A percentile compares a stretch with the other conserved stretches of the same genome.
These are phyloP conservation scores for Aspergillus brunneoviolaceus DNA, from an alignment of 2,329 filamentous ascomycete species.

Conservation along the genomic window DNA sequence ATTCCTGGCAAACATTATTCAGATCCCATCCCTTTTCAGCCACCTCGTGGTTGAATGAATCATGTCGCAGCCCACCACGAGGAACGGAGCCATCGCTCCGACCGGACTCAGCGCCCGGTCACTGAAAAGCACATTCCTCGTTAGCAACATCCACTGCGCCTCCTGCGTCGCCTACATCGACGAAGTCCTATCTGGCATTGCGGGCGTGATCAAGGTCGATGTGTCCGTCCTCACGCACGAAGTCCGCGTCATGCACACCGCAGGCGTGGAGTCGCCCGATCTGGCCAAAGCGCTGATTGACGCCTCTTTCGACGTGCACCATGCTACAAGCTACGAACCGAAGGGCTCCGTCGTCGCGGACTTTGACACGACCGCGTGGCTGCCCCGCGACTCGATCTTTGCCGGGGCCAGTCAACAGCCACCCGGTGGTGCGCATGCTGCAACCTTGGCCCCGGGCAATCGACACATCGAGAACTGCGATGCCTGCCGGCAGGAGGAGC, in stretches of 20 bases:
- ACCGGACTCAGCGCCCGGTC: constrained; percentile 12
- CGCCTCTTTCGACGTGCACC: constrained; percentile 49
- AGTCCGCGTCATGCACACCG: constrained; percentile 42
- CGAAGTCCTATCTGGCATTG: constrained; percentile 42
- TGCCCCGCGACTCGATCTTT: constrained; percentile 27
- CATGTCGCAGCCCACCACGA: constrained; percentile 19
- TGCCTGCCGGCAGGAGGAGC: constrained; percentile 47
- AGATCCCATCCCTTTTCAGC: background rate
- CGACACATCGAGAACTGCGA: constrained; percentile 52
- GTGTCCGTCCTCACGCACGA: constrained; percentile 47
- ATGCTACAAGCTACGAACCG: constrained; percentile 43
- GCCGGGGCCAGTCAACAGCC: constrained; percentile 18
- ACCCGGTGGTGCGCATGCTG: constrained; percentile 16
- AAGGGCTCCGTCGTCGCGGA: constrained; percentile 33
- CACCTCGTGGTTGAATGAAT: constrained; percentile 8
- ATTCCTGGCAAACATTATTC: background rate
- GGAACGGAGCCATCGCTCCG: background rate
- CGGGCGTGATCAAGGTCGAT: constrained; percentile 38
- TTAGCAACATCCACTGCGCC: constrained; percentile 51
- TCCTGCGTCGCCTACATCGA: constrained; percentile 49
- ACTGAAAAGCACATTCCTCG: constrained; percentile 39
- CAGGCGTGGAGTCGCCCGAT: constrained; percentile 29
- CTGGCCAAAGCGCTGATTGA: constrained; percentile 42
- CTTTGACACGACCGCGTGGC: constrained; percentile 35
- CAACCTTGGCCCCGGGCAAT: constrained; percentile 21